Evolutionary conservation across 2,329 filamentous ascomycete species (phyloP).

Genomic region (Bimuria novae-zelandiae): DNA sequence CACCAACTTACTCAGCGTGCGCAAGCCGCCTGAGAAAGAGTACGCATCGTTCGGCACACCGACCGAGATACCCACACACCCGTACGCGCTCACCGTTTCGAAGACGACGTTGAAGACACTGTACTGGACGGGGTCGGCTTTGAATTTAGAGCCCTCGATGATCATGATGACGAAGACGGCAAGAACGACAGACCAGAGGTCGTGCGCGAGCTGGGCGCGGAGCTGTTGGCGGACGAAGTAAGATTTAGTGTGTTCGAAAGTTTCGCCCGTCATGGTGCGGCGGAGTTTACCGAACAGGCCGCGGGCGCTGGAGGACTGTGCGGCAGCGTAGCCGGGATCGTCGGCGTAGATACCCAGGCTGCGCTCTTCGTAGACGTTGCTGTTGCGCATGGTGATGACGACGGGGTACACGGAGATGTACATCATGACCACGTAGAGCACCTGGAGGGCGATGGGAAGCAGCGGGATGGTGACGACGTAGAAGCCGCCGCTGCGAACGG

Average conservation of each 20-base stretch:
- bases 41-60: constrained; percentile 52
- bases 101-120: constrained; percentile 54
- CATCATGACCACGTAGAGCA: constrained; percentile 68
- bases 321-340: constrained; percentile 19
- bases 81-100: constrained; percentile 48
- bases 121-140: constrained; percentile 41
- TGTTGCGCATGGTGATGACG: constrained; percentile 64
- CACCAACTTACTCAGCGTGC: constrained; percentile 58
- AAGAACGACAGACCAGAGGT: constrained; percentile 52
- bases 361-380: constrained; percentile 64
- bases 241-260: constrained; percentile 33
- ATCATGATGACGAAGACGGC: constrained; percentile 54
- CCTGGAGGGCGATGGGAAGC: constrained; percentile 60
- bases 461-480: constrained; percentile 55
- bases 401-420: constrained; percentile 65
- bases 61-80: constrained; percentile 51
- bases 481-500: constrained; percentile 55
- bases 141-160: constrained; percentile 47
- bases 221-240: constrained; percentile 51
- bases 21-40: constrained; percentile 55
- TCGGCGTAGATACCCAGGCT: constrained; percentile 62
- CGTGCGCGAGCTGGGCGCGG: constrained; percentile 53
- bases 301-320: constrained; percentile 14
- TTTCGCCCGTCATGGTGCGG: constrained; percentile 9
- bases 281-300: constrained; percentile 16